These are phyloP conservation scores for Flaveria trinervia DNA, from an alignment of 129 eudicot species.

Conservation along the genomic window DNA sequence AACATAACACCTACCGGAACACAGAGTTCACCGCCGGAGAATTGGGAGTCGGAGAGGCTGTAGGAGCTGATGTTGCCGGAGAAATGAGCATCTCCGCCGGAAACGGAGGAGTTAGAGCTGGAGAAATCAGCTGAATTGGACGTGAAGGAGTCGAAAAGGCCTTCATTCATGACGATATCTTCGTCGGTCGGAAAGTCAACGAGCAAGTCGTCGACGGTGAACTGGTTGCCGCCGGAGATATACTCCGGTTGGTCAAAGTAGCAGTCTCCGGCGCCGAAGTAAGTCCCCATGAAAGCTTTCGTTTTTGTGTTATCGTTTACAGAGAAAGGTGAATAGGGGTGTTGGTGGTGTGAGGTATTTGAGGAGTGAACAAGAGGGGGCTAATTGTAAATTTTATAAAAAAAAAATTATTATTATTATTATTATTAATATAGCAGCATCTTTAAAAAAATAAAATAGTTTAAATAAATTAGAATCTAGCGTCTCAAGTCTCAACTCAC, in stretches of 20 bases:
- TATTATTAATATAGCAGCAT: no score
- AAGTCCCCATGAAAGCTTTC: slow-evolving; percentile 46
- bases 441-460: neutral
- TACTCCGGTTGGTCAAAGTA: slow-evolving; percentile 36
- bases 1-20: slow-evolving; percentile 60
- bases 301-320: slow-evolving; percentile 19
- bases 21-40: slow-evolving; percentile 66
- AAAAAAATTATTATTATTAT: no score
- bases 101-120: slow-evolving; percentile 68
- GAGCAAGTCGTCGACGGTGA: slow-evolving; percentile 69
- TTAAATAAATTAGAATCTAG: slow-evolving; percentile 19
- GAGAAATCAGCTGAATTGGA: slow-evolving; percentile 59
- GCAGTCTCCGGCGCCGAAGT: slow-evolving; percentile 42
- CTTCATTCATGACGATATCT: slow-evolving; percentile 59
- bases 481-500: slow-evolving; percentile 30
- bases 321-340: slow-evolving; percentile 28
- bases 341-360: slow-evolving; percentile 40
- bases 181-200: slow-evolving; percentile 69
- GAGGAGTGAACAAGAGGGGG: slow-evolving; percentile 61
- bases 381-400: slow-evolving; percentile 16
- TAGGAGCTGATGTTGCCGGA: slow-evolving; percentile 50
- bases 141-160: slow-evolving; percentile 37
- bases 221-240: slow-evolving; percentile 39
- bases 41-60: slow-evolving; percentile 59
- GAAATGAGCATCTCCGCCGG: slow-evolving; percentile 51